phyloP scores from a whole-genome alignment of 345 rosid species.

The Brassica napus region DNA sequence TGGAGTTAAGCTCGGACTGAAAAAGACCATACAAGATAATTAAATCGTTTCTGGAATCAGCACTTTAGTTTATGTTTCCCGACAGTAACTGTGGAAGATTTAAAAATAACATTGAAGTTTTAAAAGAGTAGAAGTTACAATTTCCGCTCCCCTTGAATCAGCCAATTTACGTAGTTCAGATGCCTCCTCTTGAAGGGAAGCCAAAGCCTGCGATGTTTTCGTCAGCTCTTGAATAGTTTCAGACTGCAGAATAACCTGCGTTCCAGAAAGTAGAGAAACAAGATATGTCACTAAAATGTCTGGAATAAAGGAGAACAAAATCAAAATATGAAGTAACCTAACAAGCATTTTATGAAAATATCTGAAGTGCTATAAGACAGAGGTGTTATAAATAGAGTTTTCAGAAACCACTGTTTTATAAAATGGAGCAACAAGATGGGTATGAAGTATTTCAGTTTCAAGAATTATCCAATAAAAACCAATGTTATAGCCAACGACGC shows the following conservation, averaged over 20 bases:
- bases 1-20: slow-evolving; percentile 68
- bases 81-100: neutral
- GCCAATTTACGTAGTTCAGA: slow-evolving; percentile 67
- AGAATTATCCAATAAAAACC: slow-evolving; percentile 8
- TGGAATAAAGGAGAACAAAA: neutral
- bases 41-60: slow-evolving; percentile 22
- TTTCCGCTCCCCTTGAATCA: slow-evolving; percentile 59
- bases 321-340: slow-evolving; percentile 4
- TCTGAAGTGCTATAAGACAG: neutral
- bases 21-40: slow-evolving; percentile 19
- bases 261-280: slow-evolving; percentile 20
- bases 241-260: slow-evolving; percentile 87
- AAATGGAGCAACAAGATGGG: neutral
- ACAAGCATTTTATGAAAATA: neutral
- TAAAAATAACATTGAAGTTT: neutral
- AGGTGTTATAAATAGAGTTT: neutral
- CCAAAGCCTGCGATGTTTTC: slow-evolving; percentile 77
- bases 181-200: slow-evolving; percentile 69
- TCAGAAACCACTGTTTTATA: slow-evolving; percentile 7
- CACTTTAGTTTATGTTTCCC: neutral
- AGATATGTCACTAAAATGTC: neutral
- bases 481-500: neutral
- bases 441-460: neutral
- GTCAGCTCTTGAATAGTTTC: slow-evolving; percentile 95
- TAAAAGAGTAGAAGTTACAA: slow-evolving; percentile 46